Evolutionary conservation across 2,329 filamentous ascomycete genomes (phyloP).

Genomic region (Calonectria multiphialidica): DNA sequence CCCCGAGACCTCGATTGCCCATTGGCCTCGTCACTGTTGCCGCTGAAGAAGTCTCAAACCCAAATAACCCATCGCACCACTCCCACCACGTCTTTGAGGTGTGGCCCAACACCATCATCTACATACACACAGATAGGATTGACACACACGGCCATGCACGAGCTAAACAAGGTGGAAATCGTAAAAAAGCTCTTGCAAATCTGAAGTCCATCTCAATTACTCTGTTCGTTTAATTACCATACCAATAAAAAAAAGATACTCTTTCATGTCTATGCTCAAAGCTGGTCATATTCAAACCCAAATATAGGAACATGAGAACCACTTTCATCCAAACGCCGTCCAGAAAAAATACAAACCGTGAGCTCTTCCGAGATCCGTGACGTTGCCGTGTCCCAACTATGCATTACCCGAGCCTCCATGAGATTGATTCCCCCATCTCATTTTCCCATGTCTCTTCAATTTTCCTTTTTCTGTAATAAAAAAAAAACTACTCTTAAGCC

Average conservation of each 20-base stretch:
- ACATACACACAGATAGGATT: not conserved
- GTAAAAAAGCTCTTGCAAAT: not conserved
- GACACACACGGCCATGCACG: not conserved
- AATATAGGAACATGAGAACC: conserved; percentile 9
- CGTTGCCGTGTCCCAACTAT: conserved; percentile 14
- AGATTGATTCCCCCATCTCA: conserved; percentile 12
- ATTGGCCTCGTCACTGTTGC: not conserved
- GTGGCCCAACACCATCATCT: not conserved
- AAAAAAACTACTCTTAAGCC: not conserved
- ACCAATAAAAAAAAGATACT: not conserved
- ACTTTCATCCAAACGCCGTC: conserved; percentile 16
- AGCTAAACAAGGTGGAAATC: not conserved
- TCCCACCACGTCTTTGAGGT: not conserved
- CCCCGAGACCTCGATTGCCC: not conserved
- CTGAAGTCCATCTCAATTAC: conserved; percentile 2
- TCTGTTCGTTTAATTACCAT: conserved; percentile 5
- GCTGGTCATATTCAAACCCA: conserved; percentile 14
- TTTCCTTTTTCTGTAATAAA: not conserved
- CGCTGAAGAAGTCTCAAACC: not conserved
- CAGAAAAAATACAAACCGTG: conserved; percentile 12
- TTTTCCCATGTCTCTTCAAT: not conserved
- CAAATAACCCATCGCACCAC: not conserved
- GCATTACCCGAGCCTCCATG: conserved; percentile 9
- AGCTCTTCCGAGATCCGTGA: conserved; percentile 16
- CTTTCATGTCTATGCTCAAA: conserved; percentile 17